Evolutionary conservation across 75 land plant species (phyloP).

Genomic region (Gnetum montanum): DNA sequence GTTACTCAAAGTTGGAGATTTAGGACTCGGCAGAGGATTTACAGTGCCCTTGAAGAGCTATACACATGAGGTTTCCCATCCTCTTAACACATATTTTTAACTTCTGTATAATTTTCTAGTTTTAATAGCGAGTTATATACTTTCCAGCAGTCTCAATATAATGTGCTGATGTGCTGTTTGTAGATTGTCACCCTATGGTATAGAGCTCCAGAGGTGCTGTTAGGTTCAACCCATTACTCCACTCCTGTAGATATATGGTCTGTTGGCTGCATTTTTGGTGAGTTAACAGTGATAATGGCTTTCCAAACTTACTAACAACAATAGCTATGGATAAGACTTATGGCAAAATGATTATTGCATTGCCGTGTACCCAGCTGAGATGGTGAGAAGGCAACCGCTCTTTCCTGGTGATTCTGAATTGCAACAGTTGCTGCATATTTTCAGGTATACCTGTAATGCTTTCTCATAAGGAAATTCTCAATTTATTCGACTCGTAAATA

Average conservation of each 20-base stretch:
- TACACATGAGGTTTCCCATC: conserved; percentile 61
- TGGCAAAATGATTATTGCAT: too few relatives aligned
- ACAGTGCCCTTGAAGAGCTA: conserved; percentile 88
- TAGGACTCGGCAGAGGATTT: conserved; percentile 90
- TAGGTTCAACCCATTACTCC: conserved; percentile 74
- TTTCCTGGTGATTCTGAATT: conserved; percentile 67
- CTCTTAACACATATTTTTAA: not conserved
- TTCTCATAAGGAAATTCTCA: not conserved
- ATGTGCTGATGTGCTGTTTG: not conserved
- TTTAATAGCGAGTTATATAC: too few relatives aligned
- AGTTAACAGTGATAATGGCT: conserved; percentile 5
- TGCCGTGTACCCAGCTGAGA: conserved; percentile 28
- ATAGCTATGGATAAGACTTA: too few relatives aligned
- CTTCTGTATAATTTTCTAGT: conserved; percentile 9
- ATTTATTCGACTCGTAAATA: not conserved
- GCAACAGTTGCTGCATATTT: conserved; percentile 58
- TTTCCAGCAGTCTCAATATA: not conserved
- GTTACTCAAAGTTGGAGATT: conserved; percentile 91
- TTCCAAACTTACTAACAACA: not conserved
- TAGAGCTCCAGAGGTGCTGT: conserved; percentile 73
- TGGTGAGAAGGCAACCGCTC: conserved; percentile 33
- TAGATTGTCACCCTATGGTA: conserved; percentile 85
- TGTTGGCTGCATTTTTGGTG: conserved; percentile 87
- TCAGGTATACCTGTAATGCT: conserved; percentile 25
- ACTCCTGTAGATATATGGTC: conserved; percentile 86